Percentiles rank a stretch among this genome's conserved stretches.
phyloP scores from a whole-genome alignment of 805 yeast genomes.

The Wickerhamiella domercqiae region DNA sequence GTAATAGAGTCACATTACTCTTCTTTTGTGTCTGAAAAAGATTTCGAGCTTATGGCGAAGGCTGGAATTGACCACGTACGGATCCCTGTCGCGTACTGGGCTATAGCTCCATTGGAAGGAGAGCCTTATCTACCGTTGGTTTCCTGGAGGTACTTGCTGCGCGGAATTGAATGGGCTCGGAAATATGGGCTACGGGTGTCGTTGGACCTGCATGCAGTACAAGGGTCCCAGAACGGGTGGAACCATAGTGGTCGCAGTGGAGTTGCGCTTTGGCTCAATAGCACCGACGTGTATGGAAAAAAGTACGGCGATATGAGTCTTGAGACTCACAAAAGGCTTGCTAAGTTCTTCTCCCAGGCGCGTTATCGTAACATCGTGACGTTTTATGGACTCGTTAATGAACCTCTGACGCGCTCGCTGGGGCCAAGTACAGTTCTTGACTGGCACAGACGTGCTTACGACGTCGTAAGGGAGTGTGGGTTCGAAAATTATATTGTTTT shows the following conservation, averaged over 20 bases:
- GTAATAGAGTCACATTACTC: conserved; percentile 52
- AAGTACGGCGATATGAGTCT: conserved; percentile 30
- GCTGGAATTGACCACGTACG: conserved; percentile 64
- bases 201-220: conserved; percentile 68
- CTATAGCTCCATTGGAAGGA: conserved; percentile 32
- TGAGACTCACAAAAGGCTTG: conserved; percentile 37
- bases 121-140: conserved; percentile 41
- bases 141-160: conserved; percentile 33
- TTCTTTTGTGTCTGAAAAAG: conserved; percentile 52
- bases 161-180: conserved; percentile 55
- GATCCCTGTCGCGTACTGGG: conserved; percentile 74
- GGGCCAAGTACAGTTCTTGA: conserved; percentile 44
- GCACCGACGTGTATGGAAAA: conserved; percentile 28
- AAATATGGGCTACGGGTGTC: conserved; percentile 46
- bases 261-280: conserved; percentile 28
- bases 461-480: conserved; percentile 37
- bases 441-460: conserved; percentile 41
- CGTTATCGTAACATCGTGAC: conserved; percentile 53
- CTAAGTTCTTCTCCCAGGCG: conserved; percentile 45
- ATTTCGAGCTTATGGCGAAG: conserved; percentile 39
- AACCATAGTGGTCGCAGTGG: conserved; percentile 33
- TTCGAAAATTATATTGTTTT: conserved; percentile 39
- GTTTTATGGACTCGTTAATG: conserved; percentile 70
- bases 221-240: conserved; percentile 68
- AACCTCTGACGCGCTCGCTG: conserved; percentile 39